Percentiles rank a stretch among this genome's conserved stretches.
Conservation (phyloP, 257 asterid species). For the Capsicum rhomboideum region DNA sequence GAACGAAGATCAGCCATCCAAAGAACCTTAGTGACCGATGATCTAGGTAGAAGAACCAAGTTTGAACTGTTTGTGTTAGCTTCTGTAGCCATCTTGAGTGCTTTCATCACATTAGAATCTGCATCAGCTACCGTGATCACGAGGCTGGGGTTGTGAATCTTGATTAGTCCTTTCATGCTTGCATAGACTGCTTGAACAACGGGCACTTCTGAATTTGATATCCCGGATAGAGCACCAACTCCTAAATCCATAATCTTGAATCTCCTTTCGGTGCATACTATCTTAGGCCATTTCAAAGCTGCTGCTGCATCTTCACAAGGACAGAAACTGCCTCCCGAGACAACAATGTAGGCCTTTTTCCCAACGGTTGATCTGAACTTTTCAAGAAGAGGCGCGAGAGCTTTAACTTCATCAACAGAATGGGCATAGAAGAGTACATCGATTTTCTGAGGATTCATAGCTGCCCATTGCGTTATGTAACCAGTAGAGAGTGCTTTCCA, state of each 20-base stretch:
- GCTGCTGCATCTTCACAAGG: conserved; percentile 79
- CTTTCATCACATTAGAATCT: conserved; percentile 57
- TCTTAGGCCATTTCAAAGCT: conserved; percentile 65
- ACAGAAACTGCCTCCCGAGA: conserved; percentile 79
- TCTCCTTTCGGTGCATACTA: conserved; percentile 69
- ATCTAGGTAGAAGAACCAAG: conserved; percentile 57
- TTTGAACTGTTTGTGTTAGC: conserved; percentile 25
- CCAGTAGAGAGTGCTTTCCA: conserved; percentile 94
- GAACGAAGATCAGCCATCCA: conserved; percentile 97
- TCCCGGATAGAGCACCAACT: conserved; percentile 48
- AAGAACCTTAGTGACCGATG: conserved; percentile 53
- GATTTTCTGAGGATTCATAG: conserved; percentile 83
- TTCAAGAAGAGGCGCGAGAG: conserved; percentile 75
- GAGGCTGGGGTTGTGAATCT: conserved; percentile 79
- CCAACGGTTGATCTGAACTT: conserved; percentile 67
- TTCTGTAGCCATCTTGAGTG: conserved; percentile 73
- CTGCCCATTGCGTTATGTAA: conserved; percentile 91
- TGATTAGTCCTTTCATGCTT: conserved; percentile 85
- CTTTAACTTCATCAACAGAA: conserved; percentile 60
- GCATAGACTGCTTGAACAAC: conserved; percentile 71
- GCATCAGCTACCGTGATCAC: conserved; percentile 56
- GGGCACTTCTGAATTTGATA: conserved; percentile 69
- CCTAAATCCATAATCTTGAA: conserved; percentile 91
- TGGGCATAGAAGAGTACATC: conserved; percentile 90
- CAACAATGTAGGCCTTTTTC: conserved; percentile 75